Conservation (phyloP, 208 protist species). For the Leishmania arabica region DNA sequence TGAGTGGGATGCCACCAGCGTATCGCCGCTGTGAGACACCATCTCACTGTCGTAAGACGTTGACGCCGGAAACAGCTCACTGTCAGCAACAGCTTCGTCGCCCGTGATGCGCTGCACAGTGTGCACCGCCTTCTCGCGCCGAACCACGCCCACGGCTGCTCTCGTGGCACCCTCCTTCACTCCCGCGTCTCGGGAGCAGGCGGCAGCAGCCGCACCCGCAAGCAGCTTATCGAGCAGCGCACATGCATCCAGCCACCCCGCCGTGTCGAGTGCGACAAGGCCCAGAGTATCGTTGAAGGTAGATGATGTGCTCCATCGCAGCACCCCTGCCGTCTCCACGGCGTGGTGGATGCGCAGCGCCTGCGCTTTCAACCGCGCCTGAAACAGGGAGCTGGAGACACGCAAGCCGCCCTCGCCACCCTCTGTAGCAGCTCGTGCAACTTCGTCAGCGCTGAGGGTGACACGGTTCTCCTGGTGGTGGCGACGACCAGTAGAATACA, state of each 20-base stretch:
- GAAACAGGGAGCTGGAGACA: not conserved
- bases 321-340: conserved; percentile 9
- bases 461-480: not conserved
- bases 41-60: not conserved
- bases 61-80: not conserved
- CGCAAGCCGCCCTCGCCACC: not conserved
- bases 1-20: not conserved
- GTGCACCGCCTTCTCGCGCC: not conserved
- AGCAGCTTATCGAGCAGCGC: conserved; percentile 43
- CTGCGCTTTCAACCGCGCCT: conserved; percentile 21
- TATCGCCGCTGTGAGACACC: not conserved
- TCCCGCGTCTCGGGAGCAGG: not conserved
- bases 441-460: not conserved
- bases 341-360: conserved; percentile 21
- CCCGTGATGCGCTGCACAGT: not conserved
- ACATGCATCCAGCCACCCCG: conserved; percentile 50
- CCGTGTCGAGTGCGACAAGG: conserved; percentile 31
- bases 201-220: conserved; percentile 1
- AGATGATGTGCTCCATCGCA: conserved; percentile 47
- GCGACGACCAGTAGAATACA: conserved; percentile 44
- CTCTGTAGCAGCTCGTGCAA: not conserved
- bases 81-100: not conserved
- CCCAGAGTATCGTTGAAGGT: conserved; percentile 68
- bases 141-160: not conserved
- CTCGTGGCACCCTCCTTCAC: not conserved